Evolutionary conservation across 257 asterid genomes (phyloP), one percentile per base, ranked within the genome.

Genomic region (Datura wrightii): DNA sequence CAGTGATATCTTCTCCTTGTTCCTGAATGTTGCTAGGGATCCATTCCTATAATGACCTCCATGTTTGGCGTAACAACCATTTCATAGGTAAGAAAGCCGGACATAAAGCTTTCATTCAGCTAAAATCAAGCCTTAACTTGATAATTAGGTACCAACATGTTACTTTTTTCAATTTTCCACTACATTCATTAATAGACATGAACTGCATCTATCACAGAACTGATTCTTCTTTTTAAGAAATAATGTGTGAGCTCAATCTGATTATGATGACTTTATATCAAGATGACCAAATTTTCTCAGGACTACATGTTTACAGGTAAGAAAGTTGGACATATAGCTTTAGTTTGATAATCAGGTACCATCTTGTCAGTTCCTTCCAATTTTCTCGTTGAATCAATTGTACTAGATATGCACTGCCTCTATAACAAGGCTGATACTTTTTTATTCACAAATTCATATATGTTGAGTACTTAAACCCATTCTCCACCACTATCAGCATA

Each of bases 271-370:
- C 46, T 19, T 71, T n/a, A 55, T 11, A 71, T 71, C 55, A 71
- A 44, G 56, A 76, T 31, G 10, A 2, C 60, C 14, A 31, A 74
- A 13, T 48, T 13, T 31, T 48, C 60, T 48, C 41, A 31, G 71
- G 34, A 31, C 18, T 6, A 65, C 72, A 34, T 34, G 14, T 34
- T 11, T 63, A 11, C 71, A 34, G n/a, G 72, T 14, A 50, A 76
- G 62, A 31, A 76, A 76, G 62, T 76, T 76, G 44, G 60, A 50
- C 60, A 76, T 50, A 76, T 48, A 50, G 42, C 42, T 76, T 76
- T 14, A 24, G 39, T 31, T 76, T 76, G 81, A 76, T 14, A 48
- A 76, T 13, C 58, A 76, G n/a, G 82, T 76, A 7, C 42, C 48
- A 14, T 24, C 82, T 31, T 34, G 2, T 50, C 15, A 52, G 46